Evolutionary conservation across 108 stramenopile species (phyloP).

Genomic region (Asterionellopsis glacialis): DNA sequence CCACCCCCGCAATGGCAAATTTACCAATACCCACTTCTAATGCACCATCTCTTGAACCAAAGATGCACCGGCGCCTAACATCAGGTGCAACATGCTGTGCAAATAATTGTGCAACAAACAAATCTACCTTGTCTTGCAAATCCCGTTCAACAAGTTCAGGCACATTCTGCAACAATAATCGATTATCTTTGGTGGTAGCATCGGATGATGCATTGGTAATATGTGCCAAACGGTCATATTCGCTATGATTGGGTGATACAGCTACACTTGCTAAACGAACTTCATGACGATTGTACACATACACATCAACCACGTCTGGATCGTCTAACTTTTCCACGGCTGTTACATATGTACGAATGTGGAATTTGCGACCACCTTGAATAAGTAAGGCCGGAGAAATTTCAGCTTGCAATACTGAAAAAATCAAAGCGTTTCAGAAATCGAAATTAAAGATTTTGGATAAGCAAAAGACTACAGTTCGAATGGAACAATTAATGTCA

Average conservation of each 20-base stretch:
- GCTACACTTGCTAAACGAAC: conserved; percentile 41
- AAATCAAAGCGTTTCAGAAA: background rate
- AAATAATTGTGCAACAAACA: conserved; percentile 36
- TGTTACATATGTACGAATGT: conserved; percentile 44
- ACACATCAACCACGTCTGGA: conserved; percentile 33
- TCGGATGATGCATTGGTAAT: conserved; percentile 29
- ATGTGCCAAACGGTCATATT: conserved; percentile 31
- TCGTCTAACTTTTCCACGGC: conserved; percentile 27
- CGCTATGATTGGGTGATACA: conserved; percentile 9
- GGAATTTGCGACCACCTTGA: conserved; percentile 41
- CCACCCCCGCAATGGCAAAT: conserved; percentile 40
- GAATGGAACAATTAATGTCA: too few species aligned
- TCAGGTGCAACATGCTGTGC: conserved; percentile 29
- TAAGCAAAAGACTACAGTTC: too few species aligned
- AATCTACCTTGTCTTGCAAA: conserved; percentile 18
- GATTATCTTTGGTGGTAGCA: conserved; percentile 10
- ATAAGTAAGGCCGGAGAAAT: conserved; percentile 41
- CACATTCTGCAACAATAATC: conserved; percentile 26
- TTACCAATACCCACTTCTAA: conserved; percentile 15
- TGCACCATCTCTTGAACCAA: conserved; percentile 6
- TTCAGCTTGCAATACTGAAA: conserved; percentile 48
- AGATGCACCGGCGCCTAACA: conserved; percentile 28
- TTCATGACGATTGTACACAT: conserved; percentile 47
- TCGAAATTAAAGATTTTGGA: background rate
- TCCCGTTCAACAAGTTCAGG: conserved; percentile 21